Base-by-base conservation (phyloP, 345 rosid genomes). In the Salix brachista region DNA sequence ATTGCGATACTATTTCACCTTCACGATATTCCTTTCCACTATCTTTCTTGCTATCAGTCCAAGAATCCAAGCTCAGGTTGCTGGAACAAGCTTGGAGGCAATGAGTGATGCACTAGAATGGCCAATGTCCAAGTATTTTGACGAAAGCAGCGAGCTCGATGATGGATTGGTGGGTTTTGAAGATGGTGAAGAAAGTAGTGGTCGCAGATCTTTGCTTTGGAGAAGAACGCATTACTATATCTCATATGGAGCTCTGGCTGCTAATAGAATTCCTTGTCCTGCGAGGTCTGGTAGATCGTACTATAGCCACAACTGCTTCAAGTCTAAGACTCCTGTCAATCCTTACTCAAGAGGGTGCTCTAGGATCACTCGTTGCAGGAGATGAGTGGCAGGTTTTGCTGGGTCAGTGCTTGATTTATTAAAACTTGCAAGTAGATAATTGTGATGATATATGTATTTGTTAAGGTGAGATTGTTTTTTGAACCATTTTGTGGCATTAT, bases 221-320 rank as follows among this genome's bases (percentile, higher is more conserved):
- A 74, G 79, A 68, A 72, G 89, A 58, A 61, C 52, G 86, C 87
- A 50, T 32, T 93, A 89, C 77, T 95, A 90, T 87, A 95, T 95
- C 12, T 96, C 99, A 69, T 93, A 96, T 72, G 97, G 96, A 17
- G 96, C 98, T 68, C 82, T 96, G 19, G 79, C 98, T 26, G 99
- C 98, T 5, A 86, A 93, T 78, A 75, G 97, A 60, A 77, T 96
- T 34, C 98, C 96, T 2, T 96, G 99, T 75, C 99, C 99, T 9
- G 91, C 99, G 1, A 86, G 97, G 26, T 93, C 98, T 13, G 98
- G 99, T 37, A 90, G 99, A 86, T 93, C 99, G 13, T 95, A 93
- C 75, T 95, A 95, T 70, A 90, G 97, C 54, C 93, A 85, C 71
- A 89, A 93, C 83, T 96, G 98, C 75, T 93, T 81, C 88, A 79